Conservation (phyloP, 2,329 filamentous ascomycete species). For the Colletotrichum sp. region DNA sequence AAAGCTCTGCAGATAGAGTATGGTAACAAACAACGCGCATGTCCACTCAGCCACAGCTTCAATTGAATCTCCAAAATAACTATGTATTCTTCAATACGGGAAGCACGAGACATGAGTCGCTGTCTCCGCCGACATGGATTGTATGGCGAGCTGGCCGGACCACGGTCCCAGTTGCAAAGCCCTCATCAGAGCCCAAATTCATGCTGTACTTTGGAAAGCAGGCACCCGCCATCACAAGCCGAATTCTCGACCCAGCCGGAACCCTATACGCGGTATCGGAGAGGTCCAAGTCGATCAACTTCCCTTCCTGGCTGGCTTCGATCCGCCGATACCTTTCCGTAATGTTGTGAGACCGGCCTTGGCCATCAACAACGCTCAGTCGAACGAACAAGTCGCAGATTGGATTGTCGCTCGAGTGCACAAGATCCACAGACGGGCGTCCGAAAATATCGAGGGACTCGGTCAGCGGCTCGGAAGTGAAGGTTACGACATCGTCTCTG, state of each 20-base stretch:
- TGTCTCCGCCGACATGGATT: neutral
- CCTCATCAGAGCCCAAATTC: conserved; percentile 25
- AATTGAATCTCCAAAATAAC: neutral
- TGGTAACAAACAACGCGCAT: too few species aligned
- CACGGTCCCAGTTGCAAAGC: conserved; percentile 15
- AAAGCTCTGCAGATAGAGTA: neutral
- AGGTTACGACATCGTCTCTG: conserved; percentile 25
- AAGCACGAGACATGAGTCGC: neutral
- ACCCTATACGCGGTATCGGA: conserved; percentile 25
- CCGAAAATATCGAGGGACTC: conserved; percentile 24
- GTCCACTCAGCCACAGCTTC: too few species aligned
- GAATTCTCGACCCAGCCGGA: conserved; percentile 21
- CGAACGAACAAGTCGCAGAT: conserved; percentile 27
- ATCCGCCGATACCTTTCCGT: conserved; percentile 25
- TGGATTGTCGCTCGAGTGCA: conserved; percentile 26
- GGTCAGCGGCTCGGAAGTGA: conserved; percentile 23
- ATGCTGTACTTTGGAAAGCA: conserved; percentile 21
- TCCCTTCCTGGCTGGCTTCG: neutral
- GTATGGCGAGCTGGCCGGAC: conserved; percentile 17
- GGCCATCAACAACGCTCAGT: conserved; percentile 25
- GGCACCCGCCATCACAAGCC: conserved; percentile 26
- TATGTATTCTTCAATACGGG: neutral
- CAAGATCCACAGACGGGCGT: conserved; percentile 21
- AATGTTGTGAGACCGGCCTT: conserved; percentile 25
- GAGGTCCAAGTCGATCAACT: neutral